Evolutionary conservation across 2,329 filamentous ascomycete genomes (phyloP), one percentile per base, ranked within the genome.

Genomic region (Penicillium janthinellum): DNA sequence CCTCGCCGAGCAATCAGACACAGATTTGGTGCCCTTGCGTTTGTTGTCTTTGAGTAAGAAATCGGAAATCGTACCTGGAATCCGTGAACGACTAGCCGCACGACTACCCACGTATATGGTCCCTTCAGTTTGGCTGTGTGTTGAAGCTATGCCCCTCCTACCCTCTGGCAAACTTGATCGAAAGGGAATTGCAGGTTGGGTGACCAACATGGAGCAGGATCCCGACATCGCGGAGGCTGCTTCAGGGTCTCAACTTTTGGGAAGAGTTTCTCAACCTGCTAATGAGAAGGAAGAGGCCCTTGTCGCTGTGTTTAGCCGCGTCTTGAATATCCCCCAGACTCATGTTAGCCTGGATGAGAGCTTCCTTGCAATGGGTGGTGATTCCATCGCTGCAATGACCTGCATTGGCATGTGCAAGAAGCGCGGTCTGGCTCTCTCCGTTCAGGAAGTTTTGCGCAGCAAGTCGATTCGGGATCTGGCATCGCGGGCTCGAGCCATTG

Each of bases 331-430:
- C 17, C 73, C 75, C 0, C 57, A 65, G 11, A 63, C 57, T 14
- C 70, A 71, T 12, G 71, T 79, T n/a, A 69, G 70, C 31, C 28
- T 75, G 38, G 63, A 73, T 17, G 68, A 75, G 49, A 73, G 74
- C 44, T 83, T 82, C 61, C 63, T 82, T 4, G 77, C 73, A 11
- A 64, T 82, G 2, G 80, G 80, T 37, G 81, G 81, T 54, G 81
- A 83, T 57, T 82, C 79, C 0, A 82, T 82, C 56, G 80, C 80
- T 42, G 80, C 81, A 0, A 82, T 83, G 77, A 80, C 80, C 50
- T 80, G 81, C 41, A 75, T 81, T 58, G 77, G 77, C 2, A 73
- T 79, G 38, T 82, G 78, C 60, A 80, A 79, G 50, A 81, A 80
- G 64, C 69, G 72, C 38, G 79, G 78, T 1, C 71, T 82, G 58